Conservation (phyloP, 345 rosid genomes). For the Eucalyptus viminalis region DNA sequence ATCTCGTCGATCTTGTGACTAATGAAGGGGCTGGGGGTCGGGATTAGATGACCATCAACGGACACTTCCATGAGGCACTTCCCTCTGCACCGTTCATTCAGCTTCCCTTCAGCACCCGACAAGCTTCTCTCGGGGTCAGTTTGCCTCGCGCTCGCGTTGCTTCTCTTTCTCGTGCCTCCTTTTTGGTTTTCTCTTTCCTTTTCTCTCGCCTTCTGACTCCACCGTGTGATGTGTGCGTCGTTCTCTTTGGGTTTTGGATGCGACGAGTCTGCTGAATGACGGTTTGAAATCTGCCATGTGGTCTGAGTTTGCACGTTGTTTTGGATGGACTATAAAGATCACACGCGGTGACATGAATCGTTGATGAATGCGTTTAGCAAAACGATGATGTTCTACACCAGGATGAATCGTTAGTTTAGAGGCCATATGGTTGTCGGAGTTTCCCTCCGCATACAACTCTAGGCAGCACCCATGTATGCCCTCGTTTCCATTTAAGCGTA, state of each 20-base stretch:
- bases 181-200: not conserved
- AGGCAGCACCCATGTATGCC: not conserved
- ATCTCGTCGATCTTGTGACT: not conserved
- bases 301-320: not conserved
- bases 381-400: not conserved
- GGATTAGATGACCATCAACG: not conserved
- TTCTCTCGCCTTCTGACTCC: not conserved
- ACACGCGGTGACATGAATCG: not conserved
- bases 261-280: not conserved
- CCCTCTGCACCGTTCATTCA: not conserved
- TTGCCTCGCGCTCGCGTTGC: not conserved
- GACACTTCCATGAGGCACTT: not conserved
- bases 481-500: not conserved
- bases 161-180: not conserved
- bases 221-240: not conserved
- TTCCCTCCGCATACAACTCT: not conserved
- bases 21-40: not conserved
- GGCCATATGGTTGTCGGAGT: not conserved
- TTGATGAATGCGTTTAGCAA: not conserved
- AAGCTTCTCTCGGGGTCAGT: not conserved
- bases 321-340: not conserved
- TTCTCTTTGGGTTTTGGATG: not conserved
- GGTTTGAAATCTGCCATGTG: not conserved
- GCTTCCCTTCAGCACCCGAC: not conserved
- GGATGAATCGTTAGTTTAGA: not conserved